A percentile compares a stretch with the other conserved stretches of the same genome.
Conservation (phyloP, 768 basidiomycete genomes). For the Gelatoporia subvermispora region DNA sequence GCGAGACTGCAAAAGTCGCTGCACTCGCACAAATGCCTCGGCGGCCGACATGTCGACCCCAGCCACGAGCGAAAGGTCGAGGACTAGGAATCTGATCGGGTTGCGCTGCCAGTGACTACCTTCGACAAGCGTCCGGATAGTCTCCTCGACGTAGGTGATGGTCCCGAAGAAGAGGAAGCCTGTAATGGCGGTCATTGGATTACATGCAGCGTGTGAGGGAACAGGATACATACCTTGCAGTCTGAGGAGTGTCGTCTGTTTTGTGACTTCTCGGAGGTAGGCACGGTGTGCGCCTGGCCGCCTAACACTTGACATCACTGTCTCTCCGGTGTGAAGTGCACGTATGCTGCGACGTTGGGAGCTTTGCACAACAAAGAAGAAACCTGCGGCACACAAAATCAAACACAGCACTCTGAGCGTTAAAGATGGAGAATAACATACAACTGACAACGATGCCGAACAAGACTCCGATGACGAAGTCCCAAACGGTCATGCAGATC, state of each 20-base stretch:
- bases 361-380: slow-evolving; percentile 97
- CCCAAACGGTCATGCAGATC: slow-evolving; percentile 89
- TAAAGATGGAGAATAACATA: slow-evolving; percentile 30
- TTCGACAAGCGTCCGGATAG: slow-evolving; percentile 72
- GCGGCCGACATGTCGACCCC: slow-evolving; percentile 95
- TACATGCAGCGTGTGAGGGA: neutral
- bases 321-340: slow-evolving; percentile 74
- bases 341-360: slow-evolving; percentile 84
- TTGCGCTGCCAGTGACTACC: slow-evolving; percentile 63
- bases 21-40: slow-evolving; percentile 90
- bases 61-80: slow-evolving; percentile 80
- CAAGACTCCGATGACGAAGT: slow-evolving; percentile 90
- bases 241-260: slow-evolving; percentile 83
- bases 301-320: slow-evolving; percentile 86
- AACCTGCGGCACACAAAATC: slow-evolving; percentile 37
- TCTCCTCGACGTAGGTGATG: slow-evolving; percentile 83
- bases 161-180: slow-evolving; percentile 93
- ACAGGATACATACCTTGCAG: slow-evolving; percentile 57
- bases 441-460: slow-evolving; percentile 92
- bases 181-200: slow-evolving; percentile 17
- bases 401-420: neutral
- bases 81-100: slow-evolving; percentile 85
- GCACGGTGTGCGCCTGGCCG: slow-evolving; percentile 82
- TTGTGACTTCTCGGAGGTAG: slow-evolving; percentile 89
- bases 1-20: slow-evolving; percentile 70